Evolutionary conservation across 1,284 basidiomycete species (phyloP).

Genomic region (Phellopilus nigrolimitatus): DNA sequence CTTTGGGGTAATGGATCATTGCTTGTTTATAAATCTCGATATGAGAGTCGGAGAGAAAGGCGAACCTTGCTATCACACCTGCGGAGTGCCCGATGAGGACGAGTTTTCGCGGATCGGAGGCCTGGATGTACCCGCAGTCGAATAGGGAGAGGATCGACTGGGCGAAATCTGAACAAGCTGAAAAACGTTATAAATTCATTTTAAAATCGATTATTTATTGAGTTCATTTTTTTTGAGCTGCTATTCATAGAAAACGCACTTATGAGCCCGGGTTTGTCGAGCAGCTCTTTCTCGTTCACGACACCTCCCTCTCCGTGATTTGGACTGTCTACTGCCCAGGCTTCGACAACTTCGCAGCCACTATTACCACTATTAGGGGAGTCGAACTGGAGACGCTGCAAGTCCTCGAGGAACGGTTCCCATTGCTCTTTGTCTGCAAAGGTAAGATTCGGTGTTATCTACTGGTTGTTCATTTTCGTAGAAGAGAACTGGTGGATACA

Average conservation of each 20-base stretch:
- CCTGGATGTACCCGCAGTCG: neutral
- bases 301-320: conserved; percentile 20
- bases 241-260: conserved; percentile 1
- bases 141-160: conserved; percentile 1
- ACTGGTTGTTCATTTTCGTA: too few species aligned
- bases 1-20: neutral
- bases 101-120: neutral
- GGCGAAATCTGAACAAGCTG: conserved; percentile 7
- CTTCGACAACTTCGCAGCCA: conserved; percentile 15
- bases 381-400: conserved; percentile 8
- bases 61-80: conserved; percentile 1
- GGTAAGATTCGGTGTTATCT: neutral
- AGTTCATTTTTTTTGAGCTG: neutral
- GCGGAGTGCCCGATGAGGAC: conserved; percentile 7
- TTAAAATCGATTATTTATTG: neutral
- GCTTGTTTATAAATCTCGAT: neutral
- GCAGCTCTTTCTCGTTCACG: conserved; percentile 17
- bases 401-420: conserved; percentile 20
- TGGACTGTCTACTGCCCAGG: conserved; percentile 22
- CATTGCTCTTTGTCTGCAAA: conserved; percentile 20
- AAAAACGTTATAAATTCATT: neutral
- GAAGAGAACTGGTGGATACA: neutral
- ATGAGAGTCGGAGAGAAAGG: neutral
- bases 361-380: neutral
- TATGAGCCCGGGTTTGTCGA: neutral